A percentile compares a stretch with the other conserved stretches of the same genome.
Evolutionary conservation across 2,329 filamentous ascomycete species (phyloP).

Genomic region (Epichloe amarillans): DNA sequence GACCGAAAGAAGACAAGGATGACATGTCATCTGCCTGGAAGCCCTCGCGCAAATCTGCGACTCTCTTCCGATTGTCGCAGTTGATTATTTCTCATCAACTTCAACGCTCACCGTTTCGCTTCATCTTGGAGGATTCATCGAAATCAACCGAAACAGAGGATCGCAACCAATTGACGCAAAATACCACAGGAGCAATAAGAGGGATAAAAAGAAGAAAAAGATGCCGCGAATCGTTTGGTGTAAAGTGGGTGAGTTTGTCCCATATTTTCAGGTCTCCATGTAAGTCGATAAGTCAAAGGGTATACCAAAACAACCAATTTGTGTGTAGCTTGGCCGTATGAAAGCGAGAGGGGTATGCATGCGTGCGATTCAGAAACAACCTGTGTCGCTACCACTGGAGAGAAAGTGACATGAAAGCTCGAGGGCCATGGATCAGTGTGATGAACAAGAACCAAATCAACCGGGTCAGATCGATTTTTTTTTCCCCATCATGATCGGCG

Average conservation of each 20-base stretch:
- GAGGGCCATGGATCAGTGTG: neutral
- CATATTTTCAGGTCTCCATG: neutral
- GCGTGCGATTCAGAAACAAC: neutral
- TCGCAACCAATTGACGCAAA: neutral
- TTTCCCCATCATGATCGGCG: conserved; percentile 1
- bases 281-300: conserved; percentile 10
- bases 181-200: neutral
- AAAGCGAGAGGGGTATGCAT: neutral
- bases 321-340: neutral
- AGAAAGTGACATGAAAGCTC: neutral
- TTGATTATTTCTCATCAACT: neutral
- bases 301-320: conserved; percentile 14
- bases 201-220: neutral
- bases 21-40: neutral
- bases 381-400: neutral
- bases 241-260: neutral
- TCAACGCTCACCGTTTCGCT: neutral
- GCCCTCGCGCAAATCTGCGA: neutral
- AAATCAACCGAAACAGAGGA: neutral
- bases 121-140: neutral
- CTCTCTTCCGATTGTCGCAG: neutral
- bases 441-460: neutral
- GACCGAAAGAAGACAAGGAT: neutral
- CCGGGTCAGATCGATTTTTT: neutral
- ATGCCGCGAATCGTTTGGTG: neutral